Conservation (phyloP, 225 moss, liverwort and hornwort species). For the Physcomitrium patens region DNA sequence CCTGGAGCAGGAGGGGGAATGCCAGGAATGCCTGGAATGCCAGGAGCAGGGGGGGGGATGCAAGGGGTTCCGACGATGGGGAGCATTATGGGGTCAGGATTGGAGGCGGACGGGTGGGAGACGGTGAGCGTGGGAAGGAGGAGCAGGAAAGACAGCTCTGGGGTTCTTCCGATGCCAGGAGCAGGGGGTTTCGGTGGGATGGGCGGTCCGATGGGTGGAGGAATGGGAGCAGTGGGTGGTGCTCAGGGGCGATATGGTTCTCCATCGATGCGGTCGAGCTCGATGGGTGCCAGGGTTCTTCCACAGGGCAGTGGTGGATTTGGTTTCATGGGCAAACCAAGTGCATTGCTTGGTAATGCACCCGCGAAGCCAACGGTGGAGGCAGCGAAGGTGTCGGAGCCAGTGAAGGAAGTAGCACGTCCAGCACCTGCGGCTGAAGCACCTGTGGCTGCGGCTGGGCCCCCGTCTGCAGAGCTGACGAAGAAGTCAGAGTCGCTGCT, state of each 20-base stretch:
- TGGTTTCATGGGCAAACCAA: slow-evolving; percentile 48
- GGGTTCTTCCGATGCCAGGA: slow-evolving; percentile 36
- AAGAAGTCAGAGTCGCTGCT: slow-evolving; percentile 63
- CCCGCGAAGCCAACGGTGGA: slow-evolving; percentile 30
- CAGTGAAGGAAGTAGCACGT: not conserved
- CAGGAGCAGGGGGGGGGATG: not conserved
- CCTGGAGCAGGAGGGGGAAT: slow-evolving; percentile 7
- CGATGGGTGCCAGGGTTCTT: slow-evolving; percentile 37
- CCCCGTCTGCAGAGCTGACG: slow-evolving; percentile 33
- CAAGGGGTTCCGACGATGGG: slow-evolving; percentile 10
- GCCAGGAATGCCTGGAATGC: slow-evolving; percentile 10
- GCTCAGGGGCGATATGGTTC: slow-evolving; percentile 28
- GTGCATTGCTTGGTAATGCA: slow-evolving; percentile 57
- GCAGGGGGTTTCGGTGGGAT: not conserved
- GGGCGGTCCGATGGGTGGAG: slow-evolving; percentile 1
- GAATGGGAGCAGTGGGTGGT: slow-evolving; percentile 43
- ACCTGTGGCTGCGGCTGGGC: slow-evolving; percentile 17
- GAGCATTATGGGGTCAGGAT: slow-evolving; percentile 9
- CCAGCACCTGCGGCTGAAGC: not conserved
- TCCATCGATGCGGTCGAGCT: slow-evolving; percentile 29
- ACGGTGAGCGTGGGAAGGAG: slow-evolving; percentile 20
- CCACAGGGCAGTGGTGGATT: slow-evolving; percentile 41
- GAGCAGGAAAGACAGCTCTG: slow-evolving; percentile 16
- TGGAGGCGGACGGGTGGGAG: not conserved
- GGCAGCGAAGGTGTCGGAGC: slow-evolving; percentile 15